Evolutionary conservation across 352 stramenopile genomes (phyloP).

Genomic region (Pseudoperonospora humuli): DNA sequence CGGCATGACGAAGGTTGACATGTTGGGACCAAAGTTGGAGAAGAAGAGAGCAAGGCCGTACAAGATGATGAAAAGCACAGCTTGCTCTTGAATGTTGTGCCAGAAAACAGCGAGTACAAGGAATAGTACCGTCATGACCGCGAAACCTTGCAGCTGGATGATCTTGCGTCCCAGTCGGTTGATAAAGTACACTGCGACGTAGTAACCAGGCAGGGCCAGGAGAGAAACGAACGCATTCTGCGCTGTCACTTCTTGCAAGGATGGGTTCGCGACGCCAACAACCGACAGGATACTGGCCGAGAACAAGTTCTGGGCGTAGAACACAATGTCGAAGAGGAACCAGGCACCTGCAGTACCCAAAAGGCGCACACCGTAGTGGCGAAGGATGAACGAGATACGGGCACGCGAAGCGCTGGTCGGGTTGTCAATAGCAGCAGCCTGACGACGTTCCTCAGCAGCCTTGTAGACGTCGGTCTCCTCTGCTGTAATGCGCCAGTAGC

Average conservation of each 20-base stretch:
- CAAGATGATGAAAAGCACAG: slow-evolving; percentile 61
- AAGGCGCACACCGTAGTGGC: slow-evolving; percentile 41
- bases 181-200: slow-evolving; percentile 66
- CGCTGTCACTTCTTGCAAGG: slow-evolving; percentile 43
- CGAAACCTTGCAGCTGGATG: slow-evolving; percentile 75
- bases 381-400: slow-evolving; percentile 35
- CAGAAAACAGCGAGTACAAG: slow-evolving; percentile 57
- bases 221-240: slow-evolving; percentile 56
- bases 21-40: slow-evolving; percentile 83
- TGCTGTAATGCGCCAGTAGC: slow-evolving; percentile 52
- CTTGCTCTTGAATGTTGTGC: slow-evolving; percentile 38
- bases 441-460: slow-evolving; percentile 22
- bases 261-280: slow-evolving; percentile 41
- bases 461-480: slow-evolving; percentile 49
- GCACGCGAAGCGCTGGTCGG: not conserved
- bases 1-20: slow-evolving; percentile 85
- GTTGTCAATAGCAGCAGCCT: slow-evolving; percentile 5
- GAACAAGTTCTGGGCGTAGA: slow-evolving; percentile 76
- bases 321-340: slow-evolving; percentile 85
- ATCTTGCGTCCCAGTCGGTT: slow-evolving; percentile 53
- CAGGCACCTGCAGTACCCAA: slow-evolving; percentile 67
- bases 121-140: slow-evolving; percentile 57
- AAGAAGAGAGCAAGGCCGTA: slow-evolving; percentile 76
- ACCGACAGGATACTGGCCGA: slow-evolving; percentile 59
- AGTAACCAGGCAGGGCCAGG: slow-evolving; percentile 78